These are phyloP conservation scores for Sungouiozyma ichnusensis DNA, from an alignment of 805 yeast species.

Conservation along the genomic window DNA sequence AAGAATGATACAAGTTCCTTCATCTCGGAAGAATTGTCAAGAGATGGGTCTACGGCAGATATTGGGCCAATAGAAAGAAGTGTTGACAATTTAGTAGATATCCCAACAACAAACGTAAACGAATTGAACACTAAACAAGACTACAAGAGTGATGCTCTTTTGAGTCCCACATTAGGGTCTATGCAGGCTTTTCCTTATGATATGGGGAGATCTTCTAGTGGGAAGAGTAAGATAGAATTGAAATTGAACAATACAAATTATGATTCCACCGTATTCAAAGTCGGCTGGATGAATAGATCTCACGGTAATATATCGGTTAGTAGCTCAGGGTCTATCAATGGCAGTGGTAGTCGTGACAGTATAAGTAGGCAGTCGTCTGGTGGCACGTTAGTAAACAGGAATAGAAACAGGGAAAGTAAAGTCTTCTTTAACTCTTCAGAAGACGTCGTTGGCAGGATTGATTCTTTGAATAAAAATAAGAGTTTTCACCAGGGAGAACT, in stretches of 20 bases:
- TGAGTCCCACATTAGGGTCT: neutral
- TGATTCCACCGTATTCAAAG: conserved; percentile 34
- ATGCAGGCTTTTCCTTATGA: neutral
- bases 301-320: conserved; percentile 17
- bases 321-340: no score
- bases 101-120: no score
- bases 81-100: no score
- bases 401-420: conserved; percentile 18
- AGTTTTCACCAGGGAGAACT: neutral
- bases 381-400: neutral
- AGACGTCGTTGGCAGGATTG: neutral
- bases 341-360: neutral
- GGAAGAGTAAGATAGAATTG: neutral
- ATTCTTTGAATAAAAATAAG: neutral
- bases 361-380: neutral
- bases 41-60: neutral
- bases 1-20: neutral
- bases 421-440: conserved; percentile 5
- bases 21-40: neutral
- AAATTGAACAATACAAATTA: conserved; percentile 25
- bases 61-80: no score
- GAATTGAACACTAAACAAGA: no score
- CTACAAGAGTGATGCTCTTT: neutral
- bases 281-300: conserved; percentile 52
- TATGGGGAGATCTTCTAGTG: neutral